Evolutionary conservation across 2,329 filamentous ascomycete genomes (phyloP).

Genomic region (Colletotrichum sansevieriae): DNA sequence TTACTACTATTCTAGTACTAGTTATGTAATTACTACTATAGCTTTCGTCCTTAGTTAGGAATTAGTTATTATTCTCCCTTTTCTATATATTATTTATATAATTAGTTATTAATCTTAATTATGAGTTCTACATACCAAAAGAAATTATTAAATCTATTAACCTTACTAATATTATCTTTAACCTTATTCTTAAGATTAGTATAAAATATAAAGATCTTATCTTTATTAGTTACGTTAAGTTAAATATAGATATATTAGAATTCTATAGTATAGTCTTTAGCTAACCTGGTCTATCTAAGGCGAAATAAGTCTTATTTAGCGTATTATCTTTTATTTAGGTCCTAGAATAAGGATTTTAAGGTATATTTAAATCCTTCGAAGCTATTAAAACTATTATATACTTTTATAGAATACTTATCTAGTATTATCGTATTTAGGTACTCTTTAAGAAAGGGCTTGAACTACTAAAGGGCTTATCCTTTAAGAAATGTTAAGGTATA

Average conservation of each 20-base stretch:
- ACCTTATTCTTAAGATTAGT: background rate
- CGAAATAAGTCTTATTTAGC: background rate
- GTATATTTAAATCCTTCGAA: too few relatives aligned
- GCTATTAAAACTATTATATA: background rate
- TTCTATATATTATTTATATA: background rate
- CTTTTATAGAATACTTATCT: too few relatives aligned
- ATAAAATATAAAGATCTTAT: conserved; percentile 4
- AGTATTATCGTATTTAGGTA: background rate
- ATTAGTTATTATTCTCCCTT: background rate
- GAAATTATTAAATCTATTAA: too few relatives aligned
- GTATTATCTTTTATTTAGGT: too few relatives aligned
- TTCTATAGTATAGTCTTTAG: background rate
- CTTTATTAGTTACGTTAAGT: background rate
- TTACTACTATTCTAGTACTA: too few relatives aligned
- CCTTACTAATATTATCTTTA: conserved; percentile 1
- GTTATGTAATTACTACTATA: too few relatives aligned
- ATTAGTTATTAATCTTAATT: too few relatives aligned
- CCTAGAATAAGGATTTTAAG: too few relatives aligned
- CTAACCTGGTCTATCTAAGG: background rate
- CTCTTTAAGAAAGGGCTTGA: too few relatives aligned
- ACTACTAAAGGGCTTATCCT: too few relatives aligned
- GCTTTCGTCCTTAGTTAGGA: background rate
- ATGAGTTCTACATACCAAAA: background rate
- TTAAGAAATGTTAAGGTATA: too few relatives aligned
- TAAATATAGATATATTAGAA: background rate